Evolutionary conservation across 2,329 filamentous ascomycete species (phyloP).

Genomic region (Didymella sp.): DNA sequence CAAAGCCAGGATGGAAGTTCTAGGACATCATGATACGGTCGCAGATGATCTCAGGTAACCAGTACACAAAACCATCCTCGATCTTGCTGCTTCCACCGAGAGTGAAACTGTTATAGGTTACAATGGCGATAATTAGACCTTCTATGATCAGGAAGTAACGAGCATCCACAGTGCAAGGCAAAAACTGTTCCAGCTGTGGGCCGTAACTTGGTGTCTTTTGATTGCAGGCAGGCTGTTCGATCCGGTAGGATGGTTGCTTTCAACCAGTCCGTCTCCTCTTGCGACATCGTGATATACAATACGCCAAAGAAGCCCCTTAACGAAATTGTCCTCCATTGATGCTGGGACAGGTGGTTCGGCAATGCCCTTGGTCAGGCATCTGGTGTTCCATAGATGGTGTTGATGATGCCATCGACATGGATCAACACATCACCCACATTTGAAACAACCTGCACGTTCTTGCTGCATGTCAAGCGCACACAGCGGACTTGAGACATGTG

Average conservation of each 20-base stretch:
- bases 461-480: background rate
- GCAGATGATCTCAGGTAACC: conserved; percentile 44
- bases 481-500: background rate
- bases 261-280: background rate
- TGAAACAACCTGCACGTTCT: background rate
- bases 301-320: background rate
- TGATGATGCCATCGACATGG: conserved; percentile 20
- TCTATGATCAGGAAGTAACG: conserved; percentile 39
- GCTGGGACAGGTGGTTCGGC: background rate
- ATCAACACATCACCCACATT: conserved; percentile 6
- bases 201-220: background rate
- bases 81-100: conserved; percentile 34
- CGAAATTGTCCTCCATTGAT: conserved; percentile 1
- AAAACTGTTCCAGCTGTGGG: background rate
- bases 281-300: conserved; percentile 10
- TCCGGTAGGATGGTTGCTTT: background rate
- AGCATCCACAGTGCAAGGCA: background rate
- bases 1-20: conserved; percentile 47
- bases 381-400: background rate
- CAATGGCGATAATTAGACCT: conserved; percentile 35
- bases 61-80: conserved; percentile 45
- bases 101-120: conserved; percentile 38
- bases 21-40: conserved; percentile 43
- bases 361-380: conserved; percentile 1
- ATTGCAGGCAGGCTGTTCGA: background rate